These are phyloP conservation scores for Leptographium galeiforme DNA, from an alignment of 2,329 filamentous ascomycete genomes.

Conservation along the genomic window DNA sequence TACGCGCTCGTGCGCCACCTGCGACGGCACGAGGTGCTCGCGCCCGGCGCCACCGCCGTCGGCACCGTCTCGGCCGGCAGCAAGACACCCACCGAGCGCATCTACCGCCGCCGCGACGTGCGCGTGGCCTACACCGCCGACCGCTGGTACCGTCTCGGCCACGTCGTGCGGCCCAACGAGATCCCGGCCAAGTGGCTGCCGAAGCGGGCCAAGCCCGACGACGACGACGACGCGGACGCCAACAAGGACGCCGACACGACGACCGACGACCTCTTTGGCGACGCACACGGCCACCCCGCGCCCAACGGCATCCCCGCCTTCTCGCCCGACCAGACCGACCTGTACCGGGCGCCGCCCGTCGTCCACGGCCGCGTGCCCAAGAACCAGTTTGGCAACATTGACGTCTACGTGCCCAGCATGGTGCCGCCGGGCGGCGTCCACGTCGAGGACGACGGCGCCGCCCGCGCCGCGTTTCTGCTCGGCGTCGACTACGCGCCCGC, in stretches of 20 bases:
- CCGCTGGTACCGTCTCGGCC: constrained; percentile 81
- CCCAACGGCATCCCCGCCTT: constrained; percentile 42
- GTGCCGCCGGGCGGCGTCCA: constrained; percentile 71
- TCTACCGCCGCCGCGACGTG: constrained; percentile 75
- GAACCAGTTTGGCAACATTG: constrained; percentile 89
- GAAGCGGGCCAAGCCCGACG: constrained; percentile 19
- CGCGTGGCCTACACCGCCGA: constrained; percentile 64
- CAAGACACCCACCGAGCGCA: constrained; percentile 49
- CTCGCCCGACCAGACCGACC: constrained; percentile 50
- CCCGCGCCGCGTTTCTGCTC: constrained; percentile 59
- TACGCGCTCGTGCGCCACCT: constrained; percentile 80
- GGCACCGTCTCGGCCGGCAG: constrained; percentile 62
- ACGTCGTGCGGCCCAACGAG: constrained; percentile 64
- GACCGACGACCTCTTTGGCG: constrained; percentile 10
- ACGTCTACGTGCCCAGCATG: constrained; percentile 88
- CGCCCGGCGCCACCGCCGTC: constrained; percentile 53
- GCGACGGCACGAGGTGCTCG: constrained; percentile 67
- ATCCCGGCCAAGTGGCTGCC: constrained; percentile 67
- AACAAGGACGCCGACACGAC: constrained; percentile 14
- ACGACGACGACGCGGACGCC: constrained; percentile 14
- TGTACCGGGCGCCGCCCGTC: constrained; percentile 66
- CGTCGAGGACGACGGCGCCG: constrained; percentile 45
- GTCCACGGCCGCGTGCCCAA: constrained; percentile 65
- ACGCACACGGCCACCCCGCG: constrained; percentile 21
- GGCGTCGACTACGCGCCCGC: constrained; percentile 81